Evolutionary conservation across 2,329 filamentous ascomycete genomes (phyloP).

Genomic region (Neopestalotiopsis rosae): DNA sequence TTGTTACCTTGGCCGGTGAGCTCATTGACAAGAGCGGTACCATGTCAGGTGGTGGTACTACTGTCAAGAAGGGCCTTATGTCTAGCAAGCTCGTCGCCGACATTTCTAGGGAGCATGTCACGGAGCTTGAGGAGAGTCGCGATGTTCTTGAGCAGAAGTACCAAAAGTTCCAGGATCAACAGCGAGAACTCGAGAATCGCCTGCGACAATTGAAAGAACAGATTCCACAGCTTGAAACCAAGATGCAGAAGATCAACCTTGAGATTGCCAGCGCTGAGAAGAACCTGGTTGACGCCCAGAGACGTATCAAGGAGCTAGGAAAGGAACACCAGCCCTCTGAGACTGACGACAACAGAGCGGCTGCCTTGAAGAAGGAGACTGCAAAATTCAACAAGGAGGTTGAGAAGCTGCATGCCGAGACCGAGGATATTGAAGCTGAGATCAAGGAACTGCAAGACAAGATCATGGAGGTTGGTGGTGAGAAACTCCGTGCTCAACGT

Average conservation of each 20-base stretch:
- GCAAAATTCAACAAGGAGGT: conserved; percentile 77
- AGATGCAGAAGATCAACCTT: conserved; percentile 87
- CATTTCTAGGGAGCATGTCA: conserved; percentile 84
- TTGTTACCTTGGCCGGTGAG: conserved; percentile 93
- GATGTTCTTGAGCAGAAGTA: conserved; percentile 85
- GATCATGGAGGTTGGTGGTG: conserved; percentile 98
- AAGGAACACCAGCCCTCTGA: conserved; percentile 83
- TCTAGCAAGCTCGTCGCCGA: conserved; percentile 93
- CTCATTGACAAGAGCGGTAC: conserved; percentile 98
- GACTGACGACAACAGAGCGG: conserved; percentile 76
- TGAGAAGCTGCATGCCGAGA: conserved; percentile 80
- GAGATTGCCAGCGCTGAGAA: conserved; percentile 87
- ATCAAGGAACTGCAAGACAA: conserved; percentile 93
- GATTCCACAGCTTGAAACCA: conserved; percentile 85
- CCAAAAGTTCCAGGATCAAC: conserved; percentile 82
- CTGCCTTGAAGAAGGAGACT: conserved; percentile 78
- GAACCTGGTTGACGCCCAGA: conserved; percentile 83
- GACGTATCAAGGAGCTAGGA: conserved; percentile 83
- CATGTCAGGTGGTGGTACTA: conserved; percentile 95
- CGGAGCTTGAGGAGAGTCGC: conserved; percentile 84
- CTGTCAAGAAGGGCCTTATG: conserved; percentile 92
- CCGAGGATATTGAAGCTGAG: conserved; percentile 87
- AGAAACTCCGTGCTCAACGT: conserved; percentile 88
- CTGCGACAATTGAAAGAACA: conserved; percentile 76
- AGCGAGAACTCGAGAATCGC: conserved; percentile 76